A percentile compares a stretch with the other conserved stretches of the same genome.
These are phyloP conservation scores for Verticillium isaacii DNA, from an alignment of 2,329 filamentous ascomycete species.

Conservation along the genomic window DNA sequence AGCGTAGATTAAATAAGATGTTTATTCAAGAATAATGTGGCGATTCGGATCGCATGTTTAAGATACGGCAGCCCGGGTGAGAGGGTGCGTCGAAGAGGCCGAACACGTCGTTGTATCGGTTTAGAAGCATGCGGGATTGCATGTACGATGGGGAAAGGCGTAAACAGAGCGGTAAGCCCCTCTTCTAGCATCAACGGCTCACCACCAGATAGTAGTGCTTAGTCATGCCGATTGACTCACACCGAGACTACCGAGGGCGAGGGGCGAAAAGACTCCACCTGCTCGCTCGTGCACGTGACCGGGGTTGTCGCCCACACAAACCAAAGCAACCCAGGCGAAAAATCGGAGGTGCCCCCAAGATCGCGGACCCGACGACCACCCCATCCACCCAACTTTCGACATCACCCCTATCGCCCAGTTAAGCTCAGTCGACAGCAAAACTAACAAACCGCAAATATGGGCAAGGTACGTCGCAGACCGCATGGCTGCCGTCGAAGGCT, in stretches of 20 bases:
- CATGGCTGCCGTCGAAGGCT: background rate
- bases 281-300: background rate
- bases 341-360: background rate
- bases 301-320: constrained; percentile 1
- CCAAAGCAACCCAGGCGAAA: constrained; percentile 1
- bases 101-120: too few species aligned
- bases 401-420: background rate
- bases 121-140: too few species aligned
- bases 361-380: background rate
- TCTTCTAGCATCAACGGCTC: background rate
- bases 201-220: background rate
- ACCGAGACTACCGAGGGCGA: constrained; percentile 14
- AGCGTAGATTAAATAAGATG: background rate
- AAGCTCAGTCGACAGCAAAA: constrained; percentile 7
- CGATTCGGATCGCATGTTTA: too few species aligned
- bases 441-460: constrained; percentile 22
- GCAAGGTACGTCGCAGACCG: constrained; percentile 23
- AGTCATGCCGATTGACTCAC: background rate
- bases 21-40: too few species aligned
- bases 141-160: too few species aligned
- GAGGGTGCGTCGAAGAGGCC: too few species aligned
- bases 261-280: constrained; percentile 23
- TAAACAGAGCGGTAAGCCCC: background rate
- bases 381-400: constrained; percentile 1
- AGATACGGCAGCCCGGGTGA: too few species aligned